These are phyloP conservation scores for Aspergillus viridinutans DNA, from an alignment of 2,329 filamentous ascomycete species.

Conservation along the genomic window DNA sequence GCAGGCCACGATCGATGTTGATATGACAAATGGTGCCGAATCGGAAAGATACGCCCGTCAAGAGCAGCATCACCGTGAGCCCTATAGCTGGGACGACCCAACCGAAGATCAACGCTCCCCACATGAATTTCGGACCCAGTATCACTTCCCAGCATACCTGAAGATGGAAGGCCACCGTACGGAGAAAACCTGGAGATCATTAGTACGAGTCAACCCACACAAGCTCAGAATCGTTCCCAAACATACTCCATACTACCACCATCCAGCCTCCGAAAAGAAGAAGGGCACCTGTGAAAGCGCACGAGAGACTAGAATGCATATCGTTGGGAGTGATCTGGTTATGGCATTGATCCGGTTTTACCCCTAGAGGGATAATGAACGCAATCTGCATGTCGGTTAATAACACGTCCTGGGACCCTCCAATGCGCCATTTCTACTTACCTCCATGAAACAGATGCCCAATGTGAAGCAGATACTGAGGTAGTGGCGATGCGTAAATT, in stretches of 20 bases:
- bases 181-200: slow-evolving; percentile 62
- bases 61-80: slow-evolving; percentile 68
- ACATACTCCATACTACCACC: slow-evolving; percentile 73
- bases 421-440: slow-evolving; percentile 54
- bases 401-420: background rate
- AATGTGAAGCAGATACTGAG: slow-evolving; percentile 81
- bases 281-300: slow-evolving; percentile 82
- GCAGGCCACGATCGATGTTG: slow-evolving; percentile 79
- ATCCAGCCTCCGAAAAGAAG: slow-evolving; percentile 81
- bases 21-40: slow-evolving; percentile 92
- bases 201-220: background rate
- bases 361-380: slow-evolving; percentile 82
- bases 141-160: slow-evolving; percentile 98
- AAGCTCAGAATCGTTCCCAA: background rate
- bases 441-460: slow-evolving; percentile 73
- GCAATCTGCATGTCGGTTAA: slow-evolving; percentile 58
- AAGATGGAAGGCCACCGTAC: slow-evolving; percentile 85
- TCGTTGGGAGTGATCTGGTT: slow-evolving; percentile 90
- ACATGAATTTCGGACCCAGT: slow-evolving; percentile 86
- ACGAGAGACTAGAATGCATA: slow-evolving; percentile 77
- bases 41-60: slow-evolving; percentile 90
- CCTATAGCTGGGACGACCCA: slow-evolving; percentile 80
- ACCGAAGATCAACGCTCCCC: slow-evolving; percentile 70
- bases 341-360: slow-evolving; percentile 74
- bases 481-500: slow-evolving; percentile 90